Evolutionary conservation across 1,284 basidiomycete genomes (phyloP).

Genomic region (Trametes hirsuta): DNA sequence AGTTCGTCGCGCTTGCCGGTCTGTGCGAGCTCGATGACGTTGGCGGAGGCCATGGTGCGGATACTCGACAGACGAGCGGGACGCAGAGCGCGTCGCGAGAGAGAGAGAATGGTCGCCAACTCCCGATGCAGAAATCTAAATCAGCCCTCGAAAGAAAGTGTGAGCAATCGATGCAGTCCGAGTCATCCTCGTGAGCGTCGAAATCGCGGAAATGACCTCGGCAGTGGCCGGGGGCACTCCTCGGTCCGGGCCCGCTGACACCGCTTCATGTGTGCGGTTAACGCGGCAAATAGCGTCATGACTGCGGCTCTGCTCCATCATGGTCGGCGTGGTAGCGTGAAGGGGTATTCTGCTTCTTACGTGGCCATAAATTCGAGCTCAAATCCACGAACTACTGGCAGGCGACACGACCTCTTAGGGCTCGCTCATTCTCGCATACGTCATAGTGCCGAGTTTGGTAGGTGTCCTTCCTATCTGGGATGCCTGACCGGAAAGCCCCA

Average conservation of each 20-base stretch:
- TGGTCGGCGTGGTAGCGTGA: no score
- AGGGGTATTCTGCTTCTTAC: no score
- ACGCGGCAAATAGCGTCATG: no score
- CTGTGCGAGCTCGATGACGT: slow-evolving; percentile 52
- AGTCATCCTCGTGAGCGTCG: slow-evolving; percentile 19
- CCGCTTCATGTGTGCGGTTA: neutral
- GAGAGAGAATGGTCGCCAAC: slow-evolving; percentile 30
- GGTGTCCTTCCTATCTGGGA: no score
- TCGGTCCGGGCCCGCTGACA: neutral
- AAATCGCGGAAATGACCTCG: neutral
- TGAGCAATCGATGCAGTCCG: slow-evolving; percentile 28
- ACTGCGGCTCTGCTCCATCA: neutral
- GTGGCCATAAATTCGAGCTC: no score
- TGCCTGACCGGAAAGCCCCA: no score
- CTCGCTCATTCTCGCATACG: no score
- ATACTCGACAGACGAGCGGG: slow-evolving; percentile 27
- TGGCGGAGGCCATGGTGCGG: slow-evolving; percentile 31
- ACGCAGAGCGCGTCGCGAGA: slow-evolving; percentile 30
- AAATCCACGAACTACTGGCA: no score
- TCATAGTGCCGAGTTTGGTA: no score
- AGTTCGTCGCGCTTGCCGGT: slow-evolving; percentile 93
- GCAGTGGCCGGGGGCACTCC: slow-evolving; percentile 10
- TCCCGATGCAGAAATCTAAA: slow-evolving; percentile 20
- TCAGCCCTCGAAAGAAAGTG: slow-evolving; percentile 9
- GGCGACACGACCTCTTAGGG: no score